These are phyloP conservation scores for Anthoceros angustus DNA, from an alignment of 225 moss, liverwort and hornwort species.

Conservation along the genomic window DNA sequence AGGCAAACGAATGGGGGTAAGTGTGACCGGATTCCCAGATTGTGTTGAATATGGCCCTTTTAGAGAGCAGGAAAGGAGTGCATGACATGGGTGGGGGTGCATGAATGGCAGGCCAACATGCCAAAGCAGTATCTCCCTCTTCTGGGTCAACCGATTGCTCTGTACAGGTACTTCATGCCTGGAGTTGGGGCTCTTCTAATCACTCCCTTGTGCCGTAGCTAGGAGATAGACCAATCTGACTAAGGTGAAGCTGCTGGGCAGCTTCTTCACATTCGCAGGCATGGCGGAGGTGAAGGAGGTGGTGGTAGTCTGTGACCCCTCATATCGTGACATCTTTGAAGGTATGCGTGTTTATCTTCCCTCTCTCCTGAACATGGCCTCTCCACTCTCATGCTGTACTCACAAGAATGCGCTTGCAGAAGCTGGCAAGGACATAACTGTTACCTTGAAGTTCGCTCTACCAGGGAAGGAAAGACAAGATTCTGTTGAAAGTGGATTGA, in stretches of 20 bases:
- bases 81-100: not conserved
- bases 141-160: conserved; percentile 63
- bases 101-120: conserved; percentile 56
- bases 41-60: not conserved
- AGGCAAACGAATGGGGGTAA: conserved; percentile 86
- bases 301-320: conserved; percentile 89
- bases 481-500: conserved; percentile 67
- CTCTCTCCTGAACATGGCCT: not conserved
- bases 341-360: conserved; percentile 22
- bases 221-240: not conserved
- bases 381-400: too few species aligned
- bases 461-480: conserved; percentile 95
- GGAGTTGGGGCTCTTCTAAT: conserved; percentile 6
- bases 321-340: conserved; percentile 63
- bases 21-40: conserved; percentile 7
- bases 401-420: conserved; percentile 15
- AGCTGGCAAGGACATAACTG: conserved; percentile 28
- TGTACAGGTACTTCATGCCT: conserved; percentile 41
- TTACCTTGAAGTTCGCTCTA: conserved; percentile 55
- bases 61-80: too few species aligned
- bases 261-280: conserved; percentile 62
- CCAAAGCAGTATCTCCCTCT: conserved; percentile 91
- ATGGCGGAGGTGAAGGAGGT: conserved; percentile 74
- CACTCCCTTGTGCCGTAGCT: not conserved
- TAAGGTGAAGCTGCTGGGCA: conserved; percentile 9